Evolutionary conservation across 2,329 filamentous ascomycete species (phyloP), one percentile per base, ranked within the genome.

Genomic region (Aspergillus melleus): DNA sequence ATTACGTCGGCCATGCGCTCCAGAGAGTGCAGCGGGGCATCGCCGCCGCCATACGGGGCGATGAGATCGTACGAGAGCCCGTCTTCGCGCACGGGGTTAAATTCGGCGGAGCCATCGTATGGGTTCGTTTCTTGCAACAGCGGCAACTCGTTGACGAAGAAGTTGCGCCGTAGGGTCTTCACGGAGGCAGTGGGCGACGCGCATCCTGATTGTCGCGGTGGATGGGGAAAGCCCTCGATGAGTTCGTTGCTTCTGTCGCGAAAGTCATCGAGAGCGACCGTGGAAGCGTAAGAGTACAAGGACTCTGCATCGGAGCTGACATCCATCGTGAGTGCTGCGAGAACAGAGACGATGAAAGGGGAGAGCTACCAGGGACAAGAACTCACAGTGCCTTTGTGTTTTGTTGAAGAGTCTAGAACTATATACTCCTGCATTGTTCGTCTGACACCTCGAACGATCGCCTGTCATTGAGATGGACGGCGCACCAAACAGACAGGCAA

Each of bases 1-100:
- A 92, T 77, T 12, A 86, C 78, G 59, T 89, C 86, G 0, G 87
- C 85, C 49, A 86, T 83, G n/a, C 79, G 76, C 72, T 91, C 89
- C 0, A 91, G 76, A 2, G 83, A 85, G 68, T 86, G 70, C 0
- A 67, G 55, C 14, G 74, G 71, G 9, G 65, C 59, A 16, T 72
- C 66, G 3, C 65, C 54, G 6, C 61, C 61, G 5, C 72, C 69
- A 30, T 68, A 69, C 0, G 74, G 73, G n/a, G 69, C 69, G 24
- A 76, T 69, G 11, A 76, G 64, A 57, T 76, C 72, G 58, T 73
- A 77, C 2, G 72, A 76, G 16, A 65, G 63, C 6, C 67, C 72
- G 29, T 73, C 68, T 57, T 75, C 73, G 4, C 68, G 70, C 20
- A 73, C 61, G 0, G 70, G 70, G n/a, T 73, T 64, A 30, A 68